phyloP scores from a whole-genome alignment of 495 filamentous ascomycete genomes.

The Cercophora newfieldiana region DNA sequence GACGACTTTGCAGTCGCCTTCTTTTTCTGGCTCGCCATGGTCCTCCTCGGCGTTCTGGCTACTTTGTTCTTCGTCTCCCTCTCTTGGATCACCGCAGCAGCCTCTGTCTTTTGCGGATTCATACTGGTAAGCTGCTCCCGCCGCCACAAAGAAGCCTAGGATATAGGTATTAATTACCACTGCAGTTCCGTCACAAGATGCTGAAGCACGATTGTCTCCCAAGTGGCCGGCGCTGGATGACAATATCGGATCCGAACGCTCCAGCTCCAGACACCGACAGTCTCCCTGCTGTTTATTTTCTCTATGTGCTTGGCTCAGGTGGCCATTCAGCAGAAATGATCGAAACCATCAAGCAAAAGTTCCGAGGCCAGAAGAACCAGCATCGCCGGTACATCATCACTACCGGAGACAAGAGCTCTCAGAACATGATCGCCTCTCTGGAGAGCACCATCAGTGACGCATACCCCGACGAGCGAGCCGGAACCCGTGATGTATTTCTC shows the following conservation, averaged over 20 bases:
- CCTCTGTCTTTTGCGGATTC: conserved; percentile 17
- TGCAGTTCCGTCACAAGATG: conserved; percentile 25
- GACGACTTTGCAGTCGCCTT: conserved; percentile 19
- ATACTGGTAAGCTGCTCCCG: conserved; percentile 27
- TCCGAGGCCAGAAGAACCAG: conserved; percentile 47
- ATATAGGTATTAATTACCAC: conserved; percentile 4
- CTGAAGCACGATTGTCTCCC: conserved; percentile 7
- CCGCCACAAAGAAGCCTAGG: background rate
- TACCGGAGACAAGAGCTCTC: conserved; percentile 72
- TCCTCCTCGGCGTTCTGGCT: conserved; percentile 3
- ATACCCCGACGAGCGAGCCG: conserved; percentile 28
- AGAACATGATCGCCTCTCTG: conserved; percentile 34
- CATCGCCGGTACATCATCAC: conserved; percentile 83
- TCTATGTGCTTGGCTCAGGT: conserved; percentile 86
- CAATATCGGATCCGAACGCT: background rate
- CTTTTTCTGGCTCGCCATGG: conserved; percentile 10
- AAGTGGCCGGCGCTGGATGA: conserved; percentile 14
- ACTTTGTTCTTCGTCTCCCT: conserved; percentile 23
- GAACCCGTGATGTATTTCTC: conserved; percentile 56
- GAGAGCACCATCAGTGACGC: conserved; percentile 33
- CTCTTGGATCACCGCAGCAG: conserved; percentile 21
- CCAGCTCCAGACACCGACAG: conserved; percentile 24
- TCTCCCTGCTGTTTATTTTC: conserved; percentile 60
- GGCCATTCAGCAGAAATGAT: conserved; percentile 96
- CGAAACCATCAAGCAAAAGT: conserved; percentile 62